Conservation (phyloP, 345 rosid genomes). For the Heritiera littoralis region DNA sequence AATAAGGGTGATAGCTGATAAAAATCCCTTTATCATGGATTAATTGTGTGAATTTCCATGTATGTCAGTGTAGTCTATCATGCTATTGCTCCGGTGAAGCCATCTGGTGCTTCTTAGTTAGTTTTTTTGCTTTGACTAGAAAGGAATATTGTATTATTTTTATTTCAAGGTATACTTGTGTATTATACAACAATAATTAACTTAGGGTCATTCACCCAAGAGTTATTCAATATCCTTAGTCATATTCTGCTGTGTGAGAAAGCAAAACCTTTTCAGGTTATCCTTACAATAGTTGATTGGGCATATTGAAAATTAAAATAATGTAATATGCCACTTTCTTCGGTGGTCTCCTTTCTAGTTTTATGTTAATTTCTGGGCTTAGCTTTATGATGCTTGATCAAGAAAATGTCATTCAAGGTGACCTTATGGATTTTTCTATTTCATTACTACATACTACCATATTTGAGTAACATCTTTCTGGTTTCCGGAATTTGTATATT, state of each 20-base stretch:
- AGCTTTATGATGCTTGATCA: slow-evolving; percentile 12
- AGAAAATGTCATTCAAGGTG: background rate
- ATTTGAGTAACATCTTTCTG: background rate
- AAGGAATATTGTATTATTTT: background rate
- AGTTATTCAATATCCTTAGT: no score
- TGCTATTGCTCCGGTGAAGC: background rate
- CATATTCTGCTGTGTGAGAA: background rate
- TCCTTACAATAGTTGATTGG: background rate
- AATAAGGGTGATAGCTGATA: background rate
- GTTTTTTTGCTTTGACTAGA: background rate
- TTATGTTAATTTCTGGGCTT: slow-evolving; percentile 5
- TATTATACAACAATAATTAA: background rate
- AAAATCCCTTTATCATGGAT: background rate
- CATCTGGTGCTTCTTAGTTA: background rate
- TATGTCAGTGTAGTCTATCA: background rate
- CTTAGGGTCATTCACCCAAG: background rate
- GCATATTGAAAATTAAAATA: background rate
- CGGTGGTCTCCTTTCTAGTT: background rate
- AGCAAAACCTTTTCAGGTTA: background rate
- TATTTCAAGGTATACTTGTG: background rate
- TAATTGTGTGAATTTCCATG: background rate
- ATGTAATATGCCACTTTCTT: background rate
- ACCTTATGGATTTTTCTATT: background rate
- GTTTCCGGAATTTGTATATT: background rate
- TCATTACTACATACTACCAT: background rate